These are phyloP conservation scores for Flammula alnicola DNA, from an alignment of 1,284 basidiomycete species.

Conservation along the genomic window DNA sequence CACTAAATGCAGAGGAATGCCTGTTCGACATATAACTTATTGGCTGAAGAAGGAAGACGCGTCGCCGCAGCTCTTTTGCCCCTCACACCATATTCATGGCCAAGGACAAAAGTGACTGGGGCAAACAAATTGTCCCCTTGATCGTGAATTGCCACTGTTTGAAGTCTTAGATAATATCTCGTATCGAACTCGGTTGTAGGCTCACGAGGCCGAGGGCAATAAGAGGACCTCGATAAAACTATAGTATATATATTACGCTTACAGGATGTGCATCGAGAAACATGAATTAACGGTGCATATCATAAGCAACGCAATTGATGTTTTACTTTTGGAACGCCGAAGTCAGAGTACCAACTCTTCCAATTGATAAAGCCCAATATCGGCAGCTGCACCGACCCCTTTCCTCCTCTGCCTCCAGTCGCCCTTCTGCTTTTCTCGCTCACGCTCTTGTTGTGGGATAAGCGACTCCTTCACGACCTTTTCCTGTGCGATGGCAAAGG, in stretches of 20 bases:
- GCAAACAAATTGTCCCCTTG: background rate
- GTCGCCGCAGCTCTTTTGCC: slow-evolving; percentile 91
- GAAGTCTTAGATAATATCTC: too few relatives aligned
- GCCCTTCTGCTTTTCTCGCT: slow-evolving; percentile 33
- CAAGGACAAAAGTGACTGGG: slow-evolving; percentile 31
- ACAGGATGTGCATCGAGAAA: too few relatives aligned
- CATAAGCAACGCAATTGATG: too few relatives aligned
- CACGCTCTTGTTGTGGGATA: slow-evolving; percentile 38
- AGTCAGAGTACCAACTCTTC: slow-evolving; percentile 70
- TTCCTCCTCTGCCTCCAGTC: slow-evolving; percentile 66
- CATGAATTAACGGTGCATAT: too few relatives aligned
- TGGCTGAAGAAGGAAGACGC: slow-evolving; percentile 89
- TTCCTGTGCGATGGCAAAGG: slow-evolving; percentile 58
- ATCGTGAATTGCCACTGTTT: too few relatives aligned
- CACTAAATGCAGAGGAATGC: slow-evolving; percentile 73
- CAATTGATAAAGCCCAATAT: slow-evolving; percentile 68
- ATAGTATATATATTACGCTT: too few relatives aligned
- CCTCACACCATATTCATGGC: slow-evolving; percentile 52
- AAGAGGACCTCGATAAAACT: too few relatives aligned
- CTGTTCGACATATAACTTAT: slow-evolving; percentile 92
- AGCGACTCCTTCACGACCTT: slow-evolving; percentile 49
- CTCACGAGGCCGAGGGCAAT: too few relatives aligned
- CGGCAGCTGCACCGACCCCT: slow-evolving; percentile 52
- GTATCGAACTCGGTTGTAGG: too few relatives aligned
- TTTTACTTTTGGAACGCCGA: too few relatives aligned